These are phyloP conservation scores for Boletus rufocinnamomeus DNA, from an alignment of 768 basidiomycete species.

Conservation along the genomic window DNA sequence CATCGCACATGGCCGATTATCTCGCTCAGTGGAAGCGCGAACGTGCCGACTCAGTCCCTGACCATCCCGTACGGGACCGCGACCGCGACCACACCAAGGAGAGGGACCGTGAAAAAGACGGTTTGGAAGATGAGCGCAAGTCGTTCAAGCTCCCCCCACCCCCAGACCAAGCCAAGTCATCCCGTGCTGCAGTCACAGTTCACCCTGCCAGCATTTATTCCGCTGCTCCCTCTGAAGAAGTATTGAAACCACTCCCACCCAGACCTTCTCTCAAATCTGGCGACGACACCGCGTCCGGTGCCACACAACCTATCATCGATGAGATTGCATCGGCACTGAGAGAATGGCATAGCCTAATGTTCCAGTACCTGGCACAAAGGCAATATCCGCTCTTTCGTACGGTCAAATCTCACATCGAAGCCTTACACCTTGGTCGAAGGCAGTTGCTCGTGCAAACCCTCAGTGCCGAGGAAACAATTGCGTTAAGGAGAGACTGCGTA, in stretches of 20 bases:
- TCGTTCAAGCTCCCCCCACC: slow-evolving; percentile 75
- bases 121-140: slow-evolving; percentile 58
- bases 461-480: slow-evolving; percentile 81
- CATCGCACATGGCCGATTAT: slow-evolving; percentile 47
- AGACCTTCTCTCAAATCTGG: slow-evolving; percentile 94
- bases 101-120: slow-evolving; percentile 67
- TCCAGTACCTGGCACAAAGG: slow-evolving; percentile 83
- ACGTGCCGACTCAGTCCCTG: slow-evolving; percentile 29
- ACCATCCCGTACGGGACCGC: slow-evolving; percentile 35
- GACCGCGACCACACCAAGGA: slow-evolving; percentile 39
- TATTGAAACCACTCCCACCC: slow-evolving; percentile 76
- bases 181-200: slow-evolving; percentile 70
- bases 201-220: slow-evolving; percentile 79
- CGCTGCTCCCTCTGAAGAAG: slow-evolving; percentile 64
- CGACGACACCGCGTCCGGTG: slow-evolving; percentile 87
- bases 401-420: slow-evolving; percentile 88
- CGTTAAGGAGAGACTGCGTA: slow-evolving; percentile 84
- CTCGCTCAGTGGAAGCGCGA: slow-evolving; percentile 47
- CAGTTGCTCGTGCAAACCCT: slow-evolving; percentile 88
- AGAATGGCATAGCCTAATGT: slow-evolving; percentile 94
- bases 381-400: slow-evolving; percentile 88
- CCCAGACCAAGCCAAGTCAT: slow-evolving; percentile 72
- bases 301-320: slow-evolving; percentile 87
- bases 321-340: slow-evolving; percentile 95
- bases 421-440: slow-evolving; percentile 85